Base-by-base conservation (phyloP, 352 stramenopile species). In the Phytophthora hybrid region DNA sequence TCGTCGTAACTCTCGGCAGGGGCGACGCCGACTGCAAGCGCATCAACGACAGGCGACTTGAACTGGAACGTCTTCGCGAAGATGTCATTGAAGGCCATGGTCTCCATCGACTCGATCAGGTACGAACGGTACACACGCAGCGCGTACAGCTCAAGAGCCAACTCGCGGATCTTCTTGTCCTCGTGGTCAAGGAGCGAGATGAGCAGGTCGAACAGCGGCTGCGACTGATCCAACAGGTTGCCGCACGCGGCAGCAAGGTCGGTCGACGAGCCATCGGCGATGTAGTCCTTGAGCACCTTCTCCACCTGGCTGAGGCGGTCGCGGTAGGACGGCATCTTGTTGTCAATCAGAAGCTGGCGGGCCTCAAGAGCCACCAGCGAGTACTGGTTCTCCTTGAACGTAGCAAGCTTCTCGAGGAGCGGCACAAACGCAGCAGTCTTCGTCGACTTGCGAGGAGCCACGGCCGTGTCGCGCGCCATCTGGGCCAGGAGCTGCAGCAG, bases 261-360 rank as follows among this genome's bases (percentile, higher is more conserved):
- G 11, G 77, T 80, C 9, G 79, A 73, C 29, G 66, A 66, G 23
- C 79, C 76, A 53, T 89, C 81, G 0, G 84, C 79, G 13, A 96
- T 77, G 78, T 94, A 92, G 60, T 86, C 71, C 47, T 82, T 87
- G 31, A 97, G 78, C 37, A 95, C 78, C 7, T 78, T 79, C 73
- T 96, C 89, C 31, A 96, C 89, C 47, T 95, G 89, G 23, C 78
- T 82, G 34, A 98, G 71, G 8, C 96, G 91, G 67, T 99, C 92
- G 39, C 96, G 84, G 77, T 99, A 97, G 62, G 94, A 98, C 39
- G 97, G 97, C 84, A 99, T 98, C 77, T 98, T 99, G 79, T 98
- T 94, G 77, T 99, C 88, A 57, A 99, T 97, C 9, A 99, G 82
- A 44, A 99, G 84, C 75, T 99, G 98, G 66, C 97, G 90, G 26